Percentiles rank a stretch among this genome's conserved stretches.
These are phyloP conservation scores for Paragyromitra xinjiangensis DNA, from an alignment of 495 filamentous ascomycete species.

Conservation along the genomic window DNA sequence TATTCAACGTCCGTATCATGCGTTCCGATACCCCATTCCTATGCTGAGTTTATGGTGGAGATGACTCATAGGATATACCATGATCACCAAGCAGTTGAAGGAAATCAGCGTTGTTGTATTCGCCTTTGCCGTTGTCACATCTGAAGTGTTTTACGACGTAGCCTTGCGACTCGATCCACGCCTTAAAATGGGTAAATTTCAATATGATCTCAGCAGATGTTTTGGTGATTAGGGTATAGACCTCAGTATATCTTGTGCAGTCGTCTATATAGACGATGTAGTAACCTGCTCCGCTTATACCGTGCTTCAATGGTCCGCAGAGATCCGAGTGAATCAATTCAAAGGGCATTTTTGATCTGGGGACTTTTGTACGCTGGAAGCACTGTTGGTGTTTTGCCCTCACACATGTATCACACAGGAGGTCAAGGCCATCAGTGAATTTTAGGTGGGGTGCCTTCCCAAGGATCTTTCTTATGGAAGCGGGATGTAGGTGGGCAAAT, in stretches of 20 bases:
- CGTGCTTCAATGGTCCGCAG: neutral
- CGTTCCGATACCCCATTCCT: slow-evolving; percentile 11
- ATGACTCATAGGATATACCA: slow-evolving; percentile 18
- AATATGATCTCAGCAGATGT: neutral
- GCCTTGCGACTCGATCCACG: neutral
- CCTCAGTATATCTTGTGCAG: slow-evolving; percentile 9
- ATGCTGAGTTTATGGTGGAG: slow-evolving; percentile 15
- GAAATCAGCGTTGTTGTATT: slow-evolving; percentile 6
- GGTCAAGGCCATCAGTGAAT: too few species aligned
- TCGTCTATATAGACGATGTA: slow-evolving; percentile 15
- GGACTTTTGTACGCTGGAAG: neutral
- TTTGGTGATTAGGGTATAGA: neutral
- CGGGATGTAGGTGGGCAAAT: neutral
- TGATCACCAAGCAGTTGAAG: neutral
- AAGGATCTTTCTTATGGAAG: neutral
- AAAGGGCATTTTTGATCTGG: neutral
- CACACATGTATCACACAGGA: neutral
- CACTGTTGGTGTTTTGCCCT: neutral
- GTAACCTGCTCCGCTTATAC: neutral
- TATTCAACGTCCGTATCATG: slow-evolving; percentile 11
- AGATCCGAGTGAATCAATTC: slow-evolving; percentile 3
- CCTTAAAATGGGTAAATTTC: neutral
- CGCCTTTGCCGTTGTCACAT: slow-evolving; percentile 8
- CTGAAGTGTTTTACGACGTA: slow-evolving; percentile 11
- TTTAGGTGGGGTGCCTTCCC: neutral